Evolutionary conservation across 306 rosid species (phyloP), one percentile per base, ranked within the genome.

Genomic region (Heteromeles arbutifolia): DNA sequence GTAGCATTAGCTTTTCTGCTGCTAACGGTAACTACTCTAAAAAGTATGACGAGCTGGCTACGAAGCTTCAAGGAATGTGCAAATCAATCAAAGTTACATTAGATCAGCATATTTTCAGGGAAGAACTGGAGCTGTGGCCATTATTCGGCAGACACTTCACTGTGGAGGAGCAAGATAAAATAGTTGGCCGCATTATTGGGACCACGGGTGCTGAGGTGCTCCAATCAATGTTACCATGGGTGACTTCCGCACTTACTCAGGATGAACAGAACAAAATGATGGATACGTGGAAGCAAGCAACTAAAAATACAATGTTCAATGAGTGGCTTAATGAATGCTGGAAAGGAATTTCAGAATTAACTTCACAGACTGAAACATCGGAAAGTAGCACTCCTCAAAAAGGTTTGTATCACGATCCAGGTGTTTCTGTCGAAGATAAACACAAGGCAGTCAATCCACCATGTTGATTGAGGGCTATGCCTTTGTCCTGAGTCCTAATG

Each of bases 131-230:
- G 82, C 88, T 96, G 80, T 96, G 99, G 99, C 99, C 99, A 13
- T 84, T 96, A 85, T 92, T 92, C 80, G 98, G 96, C 13, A 89
- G 75, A 80, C 97, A 96, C 84, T 96, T 96, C 86, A 86, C 97
- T 34, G 92, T 96, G 77, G 97, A 96, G 83, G 99, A 96, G 88
- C 99, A 96, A 81, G 99, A 96, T 76, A 96, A 92, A 87, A 85
- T 96, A 82, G 96, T 96, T 48, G 98, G 98, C 14, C 91, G 93
- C 67, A 96, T 96, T 66, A 96, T 96, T 84, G 99, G 99, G 77
- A 96, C 99, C 53, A 96, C 99, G 6, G 99, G 99, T 75, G 99
- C 99, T 76, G 99, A 96, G 88, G 99, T 96, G 77, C 98, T 96
- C 67, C 99, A 96, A 74, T 96, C 99, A 77, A 96, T 96, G 98